These are phyloP conservation scores for Heteromeles arbutifolia DNA, from an alignment of 306 rosid genomes.

Conservation along the genomic window DNA sequence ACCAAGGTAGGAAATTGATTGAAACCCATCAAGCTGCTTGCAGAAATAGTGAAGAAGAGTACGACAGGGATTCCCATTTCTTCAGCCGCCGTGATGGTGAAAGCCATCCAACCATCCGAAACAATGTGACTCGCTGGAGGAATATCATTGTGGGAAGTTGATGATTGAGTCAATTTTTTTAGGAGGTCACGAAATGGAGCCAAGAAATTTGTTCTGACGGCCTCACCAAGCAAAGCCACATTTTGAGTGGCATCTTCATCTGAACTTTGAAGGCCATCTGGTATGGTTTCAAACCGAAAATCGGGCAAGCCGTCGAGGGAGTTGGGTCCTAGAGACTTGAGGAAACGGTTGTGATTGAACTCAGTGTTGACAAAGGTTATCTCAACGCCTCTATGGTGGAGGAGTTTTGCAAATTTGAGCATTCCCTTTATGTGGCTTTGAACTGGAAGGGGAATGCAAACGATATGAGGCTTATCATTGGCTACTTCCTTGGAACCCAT, in stretches of 20 bases:
- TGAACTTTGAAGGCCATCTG: constrained; percentile 1
- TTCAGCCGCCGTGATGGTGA: background rate
- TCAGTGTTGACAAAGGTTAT: constrained; percentile 15
- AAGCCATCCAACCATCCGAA: background rate
- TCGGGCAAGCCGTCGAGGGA: background rate
- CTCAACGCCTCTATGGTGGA: constrained; percentile 2
- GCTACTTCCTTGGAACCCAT: background rate
- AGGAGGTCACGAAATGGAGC: constrained; percentile 6
- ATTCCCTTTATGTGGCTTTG: constrained; percentile 10
- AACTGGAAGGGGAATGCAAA: background rate
- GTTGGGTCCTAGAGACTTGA: background rate
- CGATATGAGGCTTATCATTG: background rate
- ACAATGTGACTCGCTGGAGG: background rate
- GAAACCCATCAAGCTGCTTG: background rate
- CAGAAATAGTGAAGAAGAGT: background rate
- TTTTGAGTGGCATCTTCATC: background rate
- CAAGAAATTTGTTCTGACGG: background rate
- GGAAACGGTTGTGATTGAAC: constrained; percentile 4
- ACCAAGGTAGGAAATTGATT: background rate
- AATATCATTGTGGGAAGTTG: background rate
- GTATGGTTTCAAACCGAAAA: constrained; percentile 12
- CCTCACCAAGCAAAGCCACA: background rate
- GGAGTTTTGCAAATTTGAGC: constrained; percentile 15
- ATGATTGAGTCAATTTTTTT: background rate
- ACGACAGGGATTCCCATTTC: background rate